Evolutionary conservation across 2,329 filamentous ascomycete genomes (phyloP).

Genomic region (Pseudogymnoascus sp.): DNA sequence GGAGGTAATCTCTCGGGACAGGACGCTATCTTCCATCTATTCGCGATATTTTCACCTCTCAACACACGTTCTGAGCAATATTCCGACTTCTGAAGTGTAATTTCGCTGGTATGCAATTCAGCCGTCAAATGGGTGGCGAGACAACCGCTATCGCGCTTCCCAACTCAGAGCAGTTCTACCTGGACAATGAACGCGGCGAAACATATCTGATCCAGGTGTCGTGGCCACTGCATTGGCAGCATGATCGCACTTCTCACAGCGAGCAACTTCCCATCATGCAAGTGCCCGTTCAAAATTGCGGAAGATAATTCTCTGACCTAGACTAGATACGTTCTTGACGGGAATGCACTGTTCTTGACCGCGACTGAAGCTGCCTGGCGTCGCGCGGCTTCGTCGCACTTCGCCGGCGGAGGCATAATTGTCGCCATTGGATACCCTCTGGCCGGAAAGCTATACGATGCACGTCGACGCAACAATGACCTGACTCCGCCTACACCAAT

Average conservation of each 20-base stretch:
- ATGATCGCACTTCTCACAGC: background rate
- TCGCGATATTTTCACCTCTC: background rate
- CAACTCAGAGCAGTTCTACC: constrained; percentile 9
- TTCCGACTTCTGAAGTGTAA: background rate
- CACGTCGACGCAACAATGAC: background rate
- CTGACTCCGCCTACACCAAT: background rate
- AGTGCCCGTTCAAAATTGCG: constrained; percentile 30
- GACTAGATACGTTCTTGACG: constrained; percentile 38
- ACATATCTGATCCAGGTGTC: constrained; percentile 34
- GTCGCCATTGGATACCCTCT: constrained; percentile 42
- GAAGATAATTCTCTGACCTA: constrained; percentile 32
- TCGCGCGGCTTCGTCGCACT: constrained; percentile 28
- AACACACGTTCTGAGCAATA: background rate
- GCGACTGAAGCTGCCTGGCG: constrained; percentile 39
- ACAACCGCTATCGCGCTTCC: background rate
- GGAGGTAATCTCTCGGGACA: background rate
- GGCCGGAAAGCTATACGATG: constrained; percentile 37
- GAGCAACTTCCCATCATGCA: constrained; percentile 36
- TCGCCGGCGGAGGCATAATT: constrained; percentile 41
- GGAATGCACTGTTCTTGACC: constrained; percentile 34
- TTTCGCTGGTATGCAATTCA: background rate
- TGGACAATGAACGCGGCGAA: constrained; percentile 30
- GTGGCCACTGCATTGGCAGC: constrained; percentile 29
- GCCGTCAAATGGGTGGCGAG: background rate
- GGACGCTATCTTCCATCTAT: background rate